Evolutionary conservation across 805 yeast species (phyloP).

Genomic region (Schizosaccharomyces osmophilus): DNA sequence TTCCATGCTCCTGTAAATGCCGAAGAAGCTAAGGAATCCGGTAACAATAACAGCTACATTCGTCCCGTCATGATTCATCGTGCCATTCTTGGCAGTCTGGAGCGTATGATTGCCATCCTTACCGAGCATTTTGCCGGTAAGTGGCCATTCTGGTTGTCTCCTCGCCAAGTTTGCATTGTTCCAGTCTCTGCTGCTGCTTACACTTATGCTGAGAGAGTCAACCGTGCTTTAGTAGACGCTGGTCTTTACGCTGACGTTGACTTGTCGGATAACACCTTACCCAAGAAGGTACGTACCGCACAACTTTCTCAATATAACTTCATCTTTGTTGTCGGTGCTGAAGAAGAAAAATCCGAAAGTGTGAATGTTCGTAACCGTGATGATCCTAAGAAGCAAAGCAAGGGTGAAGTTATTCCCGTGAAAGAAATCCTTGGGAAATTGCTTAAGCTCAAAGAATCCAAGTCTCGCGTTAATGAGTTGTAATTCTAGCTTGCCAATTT

Average conservation of each 20-base stretch:
- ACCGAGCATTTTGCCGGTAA: constrained; percentile 96
- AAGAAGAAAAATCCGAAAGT: constrained; percentile 51
- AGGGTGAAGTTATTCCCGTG: constrained; percentile 20
- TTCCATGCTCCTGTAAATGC: constrained; percentile 19
- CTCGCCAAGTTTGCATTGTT: constrained; percentile 85
- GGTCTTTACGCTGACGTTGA: constrained; percentile 88
- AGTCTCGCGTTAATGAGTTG: constrained; percentile 15
- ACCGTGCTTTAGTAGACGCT: constrained; percentile 29
- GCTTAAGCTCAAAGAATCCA: constrained; percentile 39
- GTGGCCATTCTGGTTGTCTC: constrained; percentile 99
- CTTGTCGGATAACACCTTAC: constrained; percentile 81
- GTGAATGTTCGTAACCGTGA: constrained; percentile 96
- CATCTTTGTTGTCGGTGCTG: constrained; percentile 90
- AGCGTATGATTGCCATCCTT: constrained; percentile 95
- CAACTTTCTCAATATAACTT: constrained; percentile 86
- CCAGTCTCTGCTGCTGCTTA: constrained; percentile 89
- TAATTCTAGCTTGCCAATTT: background rate
- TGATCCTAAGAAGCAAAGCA: constrained; percentile 17
- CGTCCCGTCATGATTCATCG: constrained; percentile 99
- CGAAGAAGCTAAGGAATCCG: constrained; percentile 14
- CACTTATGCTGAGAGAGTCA: constrained; percentile 70
- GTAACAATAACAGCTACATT: constrained; percentile 19
- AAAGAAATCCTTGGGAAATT: constrained; percentile 51
- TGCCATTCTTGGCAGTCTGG: constrained; percentile 93
- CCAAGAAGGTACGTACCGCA: constrained; percentile 93